These are phyloP conservation scores for Pseudocercospora vitis DNA, from an alignment of 2,329 filamentous ascomycete genomes.

Conservation along the genomic window DNA sequence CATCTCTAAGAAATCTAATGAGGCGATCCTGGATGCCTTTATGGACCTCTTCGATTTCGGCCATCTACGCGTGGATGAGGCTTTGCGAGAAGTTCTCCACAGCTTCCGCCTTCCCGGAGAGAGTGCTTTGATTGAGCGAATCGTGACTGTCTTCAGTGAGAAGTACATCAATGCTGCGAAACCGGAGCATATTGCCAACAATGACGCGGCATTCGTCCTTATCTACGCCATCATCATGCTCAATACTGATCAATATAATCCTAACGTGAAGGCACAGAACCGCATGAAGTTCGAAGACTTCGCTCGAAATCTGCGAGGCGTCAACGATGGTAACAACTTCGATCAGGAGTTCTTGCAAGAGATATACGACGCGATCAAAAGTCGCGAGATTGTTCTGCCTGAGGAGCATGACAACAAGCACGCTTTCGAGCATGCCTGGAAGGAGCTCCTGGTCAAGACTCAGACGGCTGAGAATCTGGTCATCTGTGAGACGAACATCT, in stretches of 20 bases:
- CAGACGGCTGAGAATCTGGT: conserved; percentile 71
- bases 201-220: conserved; percentile 84
- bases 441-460: conserved; percentile 84
- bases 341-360: conserved; percentile 75
- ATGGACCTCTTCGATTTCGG: conserved; percentile 85
- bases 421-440: conserved; percentile 97
- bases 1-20: conserved; percentile 86
- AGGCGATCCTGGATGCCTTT: conserved; percentile 79
- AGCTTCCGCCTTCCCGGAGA: conserved; percentile 93
- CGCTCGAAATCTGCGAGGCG: conserved; percentile 81
- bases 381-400: conserved; percentile 91
- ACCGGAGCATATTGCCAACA: conserved; percentile 74
- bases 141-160: conserved; percentile 82
- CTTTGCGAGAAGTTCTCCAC: conserved; percentile 80
- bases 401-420: conserved; percentile 97
- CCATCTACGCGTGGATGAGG: conserved; percentile 85
- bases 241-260: conserved; percentile 96
- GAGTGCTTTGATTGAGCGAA: conserved; percentile 86
- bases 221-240: conserved; percentile 97
- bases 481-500: conserved; percentile 87
- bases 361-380: conserved; percentile 89
- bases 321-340: conserved; percentile 85
- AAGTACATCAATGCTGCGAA: conserved; percentile 73
- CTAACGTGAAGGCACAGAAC: conserved; percentile 73
- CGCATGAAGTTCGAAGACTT: conserved; percentile 87